Evolutionary conservation across 768 basidiomycete genomes (phyloP).

Genomic region (Butyriboletus loyo): DNA sequence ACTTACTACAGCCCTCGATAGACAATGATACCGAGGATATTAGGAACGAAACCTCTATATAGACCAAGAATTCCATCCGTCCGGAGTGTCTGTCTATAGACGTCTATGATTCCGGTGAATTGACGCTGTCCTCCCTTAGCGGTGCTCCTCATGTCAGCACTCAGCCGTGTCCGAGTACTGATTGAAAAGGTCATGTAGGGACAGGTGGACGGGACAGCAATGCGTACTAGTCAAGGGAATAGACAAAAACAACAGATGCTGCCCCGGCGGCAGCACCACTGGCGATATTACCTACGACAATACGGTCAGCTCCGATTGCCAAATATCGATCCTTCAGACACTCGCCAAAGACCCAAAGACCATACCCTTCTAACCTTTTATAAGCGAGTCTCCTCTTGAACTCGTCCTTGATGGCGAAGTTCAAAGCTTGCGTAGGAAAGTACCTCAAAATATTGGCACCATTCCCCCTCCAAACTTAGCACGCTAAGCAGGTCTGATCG

Average conservation of each 20-base stretch:
- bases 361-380: conserved; percentile 37
- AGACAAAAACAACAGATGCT: conserved; percentile 41
- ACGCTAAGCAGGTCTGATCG: conserved; percentile 2
- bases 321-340: not conserved
- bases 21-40: conserved; percentile 40
- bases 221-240: conserved; percentile 44
- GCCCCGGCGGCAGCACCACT: conserved; percentile 45
- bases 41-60: conserved; percentile 43
- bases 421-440: conserved; percentile 46
- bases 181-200: not conserved
- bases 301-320: not conserved
- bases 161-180: conserved; percentile 41
- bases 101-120: conserved; percentile 40
- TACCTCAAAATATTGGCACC: conserved; percentile 43
- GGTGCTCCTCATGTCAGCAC: conserved; percentile 38
- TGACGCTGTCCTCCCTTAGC: conserved; percentile 40
- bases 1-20: conserved; percentile 45
- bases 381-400: conserved; percentile 39
- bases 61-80: conserved; percentile 41
- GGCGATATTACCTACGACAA: conserved; percentile 36
- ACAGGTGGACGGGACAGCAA: not conserved
- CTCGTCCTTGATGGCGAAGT: conserved; percentile 47
- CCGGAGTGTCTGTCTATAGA: conserved; percentile 41
- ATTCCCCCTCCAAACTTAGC: conserved; percentile 43
- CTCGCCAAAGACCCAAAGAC: conserved; percentile 36